Evolutionary conservation across 495 filamentous ascomycete genomes (phyloP), one percentile per base, ranked within the genome.

Genomic region (Daldinia caldariorum): DNA sequence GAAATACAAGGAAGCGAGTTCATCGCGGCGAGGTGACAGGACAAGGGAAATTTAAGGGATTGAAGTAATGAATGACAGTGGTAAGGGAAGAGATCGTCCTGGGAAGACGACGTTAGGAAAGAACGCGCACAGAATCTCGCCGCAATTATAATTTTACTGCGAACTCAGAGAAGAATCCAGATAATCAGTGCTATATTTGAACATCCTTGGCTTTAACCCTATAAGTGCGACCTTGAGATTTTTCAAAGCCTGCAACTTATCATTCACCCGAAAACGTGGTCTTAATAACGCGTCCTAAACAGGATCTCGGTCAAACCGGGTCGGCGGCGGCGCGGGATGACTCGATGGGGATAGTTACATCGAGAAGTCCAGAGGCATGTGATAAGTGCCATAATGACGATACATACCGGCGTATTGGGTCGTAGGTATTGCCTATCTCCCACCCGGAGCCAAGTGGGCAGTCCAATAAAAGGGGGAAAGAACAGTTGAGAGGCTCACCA

Each of bases 251-350:
- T 55, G 32, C 9, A 61, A 57, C 60, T 29, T 39, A 31, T 56
- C 31, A 67, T 71, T 63, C 58, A 72, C 35, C 69, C 64, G 63
- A 31, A 56, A 41, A 61, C 60, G 41, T 72, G 49, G 59, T 51
- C 59, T 56, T 37, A 49, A 32, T 29, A 49, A 18, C 29, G n/a
- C 10, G 41, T 59, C 59, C 34, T 14, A 56, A 64, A 37, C 32
- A 37, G 53, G 55, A 32, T 18, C 54, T 72, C 54, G 50, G 49
- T 63, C 64, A 22, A 64, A 50, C 64, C 64, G 32, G 63, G 63
- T 71, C 60, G 34, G 38, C 58, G 64, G 55, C 58, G 50, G 58
- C 55, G 63, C 60, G 49, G 64, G 63, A 38, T 13, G 18, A 64
- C 63, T 54, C 60, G 29, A 14, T 60, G 35, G 37, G 39, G 31